phyloP scores from a whole-genome alignment of 2,329 filamentous ascomycete genomes.

The Verticillium albo-atrum region DNA sequence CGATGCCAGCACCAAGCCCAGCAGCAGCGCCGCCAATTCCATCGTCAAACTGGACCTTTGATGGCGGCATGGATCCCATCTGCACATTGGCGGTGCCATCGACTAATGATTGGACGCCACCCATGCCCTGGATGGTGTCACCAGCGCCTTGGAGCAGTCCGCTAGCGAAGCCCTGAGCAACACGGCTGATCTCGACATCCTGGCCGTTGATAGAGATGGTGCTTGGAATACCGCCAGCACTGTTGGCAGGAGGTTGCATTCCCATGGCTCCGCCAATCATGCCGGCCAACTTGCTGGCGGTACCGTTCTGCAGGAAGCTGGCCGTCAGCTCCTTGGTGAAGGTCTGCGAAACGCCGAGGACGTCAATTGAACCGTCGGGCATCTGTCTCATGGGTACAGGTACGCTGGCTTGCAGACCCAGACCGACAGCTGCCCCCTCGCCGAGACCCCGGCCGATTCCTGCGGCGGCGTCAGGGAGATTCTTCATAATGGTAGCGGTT shows the following conservation, averaged over 20 bases:
- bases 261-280: slow-evolving; percentile 3
- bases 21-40: slow-evolving; percentile 26
- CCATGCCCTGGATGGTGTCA: slow-evolving; percentile 25
- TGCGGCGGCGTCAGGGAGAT: slow-evolving; percentile 17
- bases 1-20: slow-evolving; percentile 29
- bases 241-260: not conserved
- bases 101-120: slow-evolving; percentile 24
- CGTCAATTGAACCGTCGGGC: slow-evolving; percentile 14
- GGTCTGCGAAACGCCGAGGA: slow-evolving; percentile 16
- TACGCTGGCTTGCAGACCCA: slow-evolving; percentile 21
- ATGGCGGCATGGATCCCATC: slow-evolving; percentile 11
- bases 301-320: slow-evolving; percentile 26
- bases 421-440: slow-evolving; percentile 17
- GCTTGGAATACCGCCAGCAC: slow-evolving; percentile 8
- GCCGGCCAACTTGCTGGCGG: slow-evolving; percentile 17
- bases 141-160: slow-evolving; percentile 28
- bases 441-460: slow-evolving; percentile 23
- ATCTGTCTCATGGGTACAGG: slow-evolving; percentile 12
- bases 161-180: slow-evolving; percentile 27
- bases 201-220: slow-evolving; percentile 11
- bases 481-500: slow-evolving; percentile 9
- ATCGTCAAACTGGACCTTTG: slow-evolving; percentile 26
- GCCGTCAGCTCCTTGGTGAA: slow-evolving; percentile 22
- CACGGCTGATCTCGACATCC: slow-evolving; percentile 17
- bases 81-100: slow-evolving; percentile 20